These are phyloP conservation scores for Stevia rebaudiana DNA, from an alignment of 140 eudicot genomes.

Conservation along the genomic window DNA sequence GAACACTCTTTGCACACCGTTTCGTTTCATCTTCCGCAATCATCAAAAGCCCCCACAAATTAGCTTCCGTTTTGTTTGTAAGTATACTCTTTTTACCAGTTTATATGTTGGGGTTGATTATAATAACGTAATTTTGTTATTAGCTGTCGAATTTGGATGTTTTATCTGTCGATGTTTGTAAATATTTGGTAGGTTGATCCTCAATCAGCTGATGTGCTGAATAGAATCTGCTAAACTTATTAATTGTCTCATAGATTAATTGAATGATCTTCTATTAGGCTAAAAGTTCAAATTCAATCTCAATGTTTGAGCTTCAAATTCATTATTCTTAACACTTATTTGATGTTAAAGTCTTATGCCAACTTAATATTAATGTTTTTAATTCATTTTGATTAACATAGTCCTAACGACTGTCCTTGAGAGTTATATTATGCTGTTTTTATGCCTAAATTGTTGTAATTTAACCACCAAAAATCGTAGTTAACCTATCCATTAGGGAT, in stretches of 20 bases:
- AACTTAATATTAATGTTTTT: neutral
- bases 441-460: neutral
- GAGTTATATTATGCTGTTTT: neutral
- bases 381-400: neutral
- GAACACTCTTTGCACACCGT: conserved; percentile 44
- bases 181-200: neutral
- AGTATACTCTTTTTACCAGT: conserved; percentile 6
- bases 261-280: neutral
- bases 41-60: conserved; percentile 28
- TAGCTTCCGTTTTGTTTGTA: conserved; percentile 30
- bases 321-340: neutral
- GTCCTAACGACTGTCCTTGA: neutral
- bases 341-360: neutral
- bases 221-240: neutral
- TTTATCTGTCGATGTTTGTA: too few species aligned
- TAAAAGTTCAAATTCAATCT: neutral
- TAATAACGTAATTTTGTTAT: conserved; percentile 2
- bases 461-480: neutral
- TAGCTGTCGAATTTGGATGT: neutral
- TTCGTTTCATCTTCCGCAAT: conserved; percentile 12
- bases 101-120: neutral
- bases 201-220: conserved; percentile 10
- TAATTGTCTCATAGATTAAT: conserved; percentile 1
- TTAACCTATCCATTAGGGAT: neutral
- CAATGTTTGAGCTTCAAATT: neutral